phyloP scores from a whole-genome alignment of 306 rosid species.

The Rosa persica region DNA sequence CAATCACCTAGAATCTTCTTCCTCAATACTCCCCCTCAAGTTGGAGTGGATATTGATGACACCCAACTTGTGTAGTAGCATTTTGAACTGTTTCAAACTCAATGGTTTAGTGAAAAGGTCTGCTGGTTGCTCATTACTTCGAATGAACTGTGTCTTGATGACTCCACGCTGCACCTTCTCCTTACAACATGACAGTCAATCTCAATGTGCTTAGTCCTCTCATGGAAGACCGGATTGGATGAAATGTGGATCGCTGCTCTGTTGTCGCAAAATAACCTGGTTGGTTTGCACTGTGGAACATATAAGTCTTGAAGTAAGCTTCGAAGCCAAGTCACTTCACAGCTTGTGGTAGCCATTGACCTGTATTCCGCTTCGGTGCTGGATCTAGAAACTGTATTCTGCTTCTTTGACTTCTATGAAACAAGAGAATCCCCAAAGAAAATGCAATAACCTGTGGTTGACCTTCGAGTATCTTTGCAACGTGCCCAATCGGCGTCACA shows the following conservation, averaged over 20 bases:
- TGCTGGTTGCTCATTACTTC: not conserved
- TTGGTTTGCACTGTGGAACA: not conserved
- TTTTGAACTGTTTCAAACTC: not conserved
- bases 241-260: not conserved
- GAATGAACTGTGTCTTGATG: not conserved
- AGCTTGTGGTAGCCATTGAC: not conserved
- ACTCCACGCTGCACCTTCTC: not conserved
- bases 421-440: not conserved
- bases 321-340: not conserved
- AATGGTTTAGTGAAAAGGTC: not conserved
- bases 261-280: not conserved
- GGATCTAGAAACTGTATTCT: not conserved
- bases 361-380: not conserved
- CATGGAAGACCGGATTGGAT: not conserved
- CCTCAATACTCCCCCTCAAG: not conserved
- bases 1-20: not conserved
- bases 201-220: not conserved
- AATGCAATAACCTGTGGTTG: not conserved
- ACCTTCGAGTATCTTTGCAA: not conserved
- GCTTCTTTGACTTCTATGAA: not conserved
- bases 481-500: not conserved
- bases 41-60: not conserved
- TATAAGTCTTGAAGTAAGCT: not conserved
- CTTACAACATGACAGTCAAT: constrained; percentile 1
- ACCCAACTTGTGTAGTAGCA: not conserved